These are phyloP conservation scores for Pythium utonaiense DNA, from an alignment of 352 stramenopile species.

Conservation along the genomic window DNA sequence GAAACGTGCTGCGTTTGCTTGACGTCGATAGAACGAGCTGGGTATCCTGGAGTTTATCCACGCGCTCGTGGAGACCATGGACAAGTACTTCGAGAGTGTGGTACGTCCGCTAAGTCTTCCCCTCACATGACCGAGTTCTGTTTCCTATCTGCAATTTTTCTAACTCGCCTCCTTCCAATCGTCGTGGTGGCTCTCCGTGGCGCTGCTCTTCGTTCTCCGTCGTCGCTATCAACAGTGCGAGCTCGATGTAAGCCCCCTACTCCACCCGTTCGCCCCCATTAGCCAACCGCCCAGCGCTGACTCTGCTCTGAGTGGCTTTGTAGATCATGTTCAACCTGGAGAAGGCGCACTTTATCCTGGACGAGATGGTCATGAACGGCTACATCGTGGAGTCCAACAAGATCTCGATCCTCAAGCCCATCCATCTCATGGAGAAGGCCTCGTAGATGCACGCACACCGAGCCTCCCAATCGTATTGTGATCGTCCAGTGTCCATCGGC, in stretches of 20 bases:
- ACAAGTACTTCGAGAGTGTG: slow-evolving; percentile 99
- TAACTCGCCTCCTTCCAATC: too few relatives aligned
- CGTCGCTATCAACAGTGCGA: slow-evolving; percentile 50
- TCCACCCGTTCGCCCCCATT: too few relatives aligned
- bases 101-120: too few relatives aligned
- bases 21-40: slow-evolving; percentile 94
- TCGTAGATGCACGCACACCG: slow-evolving; percentile 39
- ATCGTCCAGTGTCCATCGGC: neutral
- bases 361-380: slow-evolving; percentile 99
- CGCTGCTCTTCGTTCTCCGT: neutral
- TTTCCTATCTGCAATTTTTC: too few relatives aligned
- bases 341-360: slow-evolving; percentile 89
- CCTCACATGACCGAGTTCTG: too few relatives aligned
- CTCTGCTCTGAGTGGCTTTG: neutral
- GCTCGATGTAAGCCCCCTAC: slow-evolving; percentile 80
- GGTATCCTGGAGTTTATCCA: slow-evolving; percentile 99
- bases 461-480: neutral
- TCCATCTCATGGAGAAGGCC: slow-evolving; percentile 98
- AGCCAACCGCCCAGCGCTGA: neutral
- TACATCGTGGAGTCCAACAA: slow-evolving; percentile 99
- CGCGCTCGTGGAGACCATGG: slow-evolving; percentile 98
- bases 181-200: neutral
- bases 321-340: slow-evolving; percentile 93
- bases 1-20: neutral
- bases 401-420: slow-evolving; percentile 97